Evolutionary conservation across 208 protist species (phyloP), one percentile per base, ranked within the genome.

Genomic region (Zelonia costaricensis): DNA sequence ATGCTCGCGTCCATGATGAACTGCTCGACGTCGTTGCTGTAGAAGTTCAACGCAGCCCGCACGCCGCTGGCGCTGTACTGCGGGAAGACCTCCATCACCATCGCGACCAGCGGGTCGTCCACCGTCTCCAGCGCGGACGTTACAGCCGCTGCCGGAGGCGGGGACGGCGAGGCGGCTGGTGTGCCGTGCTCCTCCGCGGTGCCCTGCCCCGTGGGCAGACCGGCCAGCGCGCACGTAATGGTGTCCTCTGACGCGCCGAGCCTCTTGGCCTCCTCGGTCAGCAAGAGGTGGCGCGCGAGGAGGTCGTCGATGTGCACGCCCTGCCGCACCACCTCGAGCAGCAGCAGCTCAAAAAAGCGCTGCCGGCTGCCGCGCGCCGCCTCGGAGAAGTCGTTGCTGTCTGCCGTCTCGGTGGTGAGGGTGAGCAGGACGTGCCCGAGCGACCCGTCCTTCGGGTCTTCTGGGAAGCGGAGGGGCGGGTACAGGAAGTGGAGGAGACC

Each of bases 11-110:
- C 91, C 42, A 90, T 62, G 54, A 96, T 92, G 67, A 96, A 82
- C 49, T 94, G 91, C 74, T 96, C 83, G 38, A 89, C 84, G 69
- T 96, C 87, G 61, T 87, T 80, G 63, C 84, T 80, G 78, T 96
- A 96, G 62, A 86, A 93, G 51, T 76, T 62, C 6, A 96, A 63
- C 28, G 87, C 85, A 10, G 76, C 66, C 18, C 76, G 64, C 1
- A 93, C 71, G 38, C 86, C 84, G 1, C 62, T 38, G 4, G 74
- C 35, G 36, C 63, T 76, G 63, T 86, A 93, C 56, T 91, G 74
- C 8, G 91, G 91, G 55, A 96, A 92, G 16, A 96, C 77, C 13
- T 91, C 85, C 58, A 82, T 57, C n/a, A 96, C 81, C 76, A 93
- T 85, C 20, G 56, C 60, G 20, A 91, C 86, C 5, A 82, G 46